Evolutionary conservation across 164 flowering plant genomes (phyloP).

Genomic region (Vitis cinerea): DNA sequence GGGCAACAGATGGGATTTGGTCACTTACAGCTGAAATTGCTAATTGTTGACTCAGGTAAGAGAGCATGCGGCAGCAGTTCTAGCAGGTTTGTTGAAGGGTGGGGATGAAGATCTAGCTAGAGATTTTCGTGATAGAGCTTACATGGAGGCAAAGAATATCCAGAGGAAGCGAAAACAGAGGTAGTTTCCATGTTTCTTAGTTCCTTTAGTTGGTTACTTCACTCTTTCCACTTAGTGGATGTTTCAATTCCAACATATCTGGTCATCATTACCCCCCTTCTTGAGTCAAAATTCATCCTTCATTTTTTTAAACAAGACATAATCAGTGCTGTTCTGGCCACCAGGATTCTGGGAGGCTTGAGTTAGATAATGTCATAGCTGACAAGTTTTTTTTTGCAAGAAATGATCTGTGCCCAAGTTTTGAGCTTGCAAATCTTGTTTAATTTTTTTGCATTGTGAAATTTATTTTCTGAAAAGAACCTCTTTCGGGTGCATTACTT

Average conservation of each 20-base stretch:
- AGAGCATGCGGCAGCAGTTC: conserved; percentile 97
- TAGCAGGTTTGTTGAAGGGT: conserved; percentile 93
- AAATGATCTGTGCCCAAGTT: no score
- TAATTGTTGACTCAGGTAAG: conserved; percentile 61
- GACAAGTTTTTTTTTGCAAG: neutral
- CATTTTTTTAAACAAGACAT: no score
- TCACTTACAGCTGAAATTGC: neutral
- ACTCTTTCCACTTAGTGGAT: neutral
- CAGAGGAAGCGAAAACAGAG: conserved; percentile 54
- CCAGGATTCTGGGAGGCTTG: no score
- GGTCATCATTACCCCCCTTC: no score
- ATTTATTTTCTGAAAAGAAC: no score
- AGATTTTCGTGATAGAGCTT: conserved; percentile 82
- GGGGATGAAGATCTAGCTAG: conserved; percentile 70
- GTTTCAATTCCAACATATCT: no score
- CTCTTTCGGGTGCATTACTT: no score
- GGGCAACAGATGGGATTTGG: neutral
- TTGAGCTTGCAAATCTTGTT: no score
- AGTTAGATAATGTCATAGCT: no score
- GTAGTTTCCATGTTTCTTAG: conserved; percentile 27
- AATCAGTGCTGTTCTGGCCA: no score
- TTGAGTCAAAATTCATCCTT: no score
- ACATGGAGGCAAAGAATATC: conserved; percentile 50
- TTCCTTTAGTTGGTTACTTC: neutral
- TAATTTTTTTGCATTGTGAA: no score